phyloP scores from a whole-genome alignment of 2,329 filamentous ascomycete genomes.

The Neofusicoccum parvum region DNA sequence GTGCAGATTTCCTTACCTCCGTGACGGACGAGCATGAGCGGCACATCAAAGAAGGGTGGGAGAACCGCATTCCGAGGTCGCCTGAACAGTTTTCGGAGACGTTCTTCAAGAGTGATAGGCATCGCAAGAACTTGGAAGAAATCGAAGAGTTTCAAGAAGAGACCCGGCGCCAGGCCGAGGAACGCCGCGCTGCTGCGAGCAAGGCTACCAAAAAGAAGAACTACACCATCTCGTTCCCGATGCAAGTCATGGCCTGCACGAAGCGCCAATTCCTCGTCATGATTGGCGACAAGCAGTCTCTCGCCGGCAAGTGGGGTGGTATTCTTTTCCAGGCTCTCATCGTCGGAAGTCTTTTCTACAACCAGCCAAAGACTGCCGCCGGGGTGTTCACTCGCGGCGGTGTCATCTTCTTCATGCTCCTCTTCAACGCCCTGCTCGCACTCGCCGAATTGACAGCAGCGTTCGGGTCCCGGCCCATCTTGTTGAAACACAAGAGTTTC shows the following conservation, averaged over 20 bases:
- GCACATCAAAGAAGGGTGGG: slow-evolving; percentile 57
- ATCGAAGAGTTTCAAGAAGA: slow-evolving; percentile 44
- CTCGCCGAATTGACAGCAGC: slow-evolving; percentile 63
- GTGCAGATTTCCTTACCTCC: slow-evolving; percentile 72
- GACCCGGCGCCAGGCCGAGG: slow-evolving; percentile 33
- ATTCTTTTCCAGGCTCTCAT: slow-evolving; percentile 44
- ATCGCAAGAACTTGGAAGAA: slow-evolving; percentile 41
- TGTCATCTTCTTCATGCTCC: slow-evolving; percentile 63
- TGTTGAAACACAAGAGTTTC: slow-evolving; percentile 71
- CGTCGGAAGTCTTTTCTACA: slow-evolving; percentile 53
- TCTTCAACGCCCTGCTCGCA: slow-evolving; percentile 65
- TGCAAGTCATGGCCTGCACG: slow-evolving; percentile 44
- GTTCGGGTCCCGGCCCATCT: slow-evolving; percentile 64
- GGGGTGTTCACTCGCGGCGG: slow-evolving; percentile 63
- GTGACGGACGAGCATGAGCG: slow-evolving; percentile 66
- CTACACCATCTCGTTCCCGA: slow-evolving; percentile 41
- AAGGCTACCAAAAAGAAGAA: slow-evolving; percentile 46
- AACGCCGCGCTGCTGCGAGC: slow-evolving; percentile 34
- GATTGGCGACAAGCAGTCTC: slow-evolving; percentile 55
- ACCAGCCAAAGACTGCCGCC: slow-evolving; percentile 54
- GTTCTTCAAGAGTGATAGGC: slow-evolving; percentile 40
- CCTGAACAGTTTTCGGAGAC: slow-evolving; percentile 57
- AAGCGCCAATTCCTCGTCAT: slow-evolving; percentile 52
- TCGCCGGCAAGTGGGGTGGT: slow-evolving; percentile 55
- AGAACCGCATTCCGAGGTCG: slow-evolving; percentile 58